phyloP scores from a whole-genome alignment of 768 basidiomycete species.

The Suillus sp. region DNA sequence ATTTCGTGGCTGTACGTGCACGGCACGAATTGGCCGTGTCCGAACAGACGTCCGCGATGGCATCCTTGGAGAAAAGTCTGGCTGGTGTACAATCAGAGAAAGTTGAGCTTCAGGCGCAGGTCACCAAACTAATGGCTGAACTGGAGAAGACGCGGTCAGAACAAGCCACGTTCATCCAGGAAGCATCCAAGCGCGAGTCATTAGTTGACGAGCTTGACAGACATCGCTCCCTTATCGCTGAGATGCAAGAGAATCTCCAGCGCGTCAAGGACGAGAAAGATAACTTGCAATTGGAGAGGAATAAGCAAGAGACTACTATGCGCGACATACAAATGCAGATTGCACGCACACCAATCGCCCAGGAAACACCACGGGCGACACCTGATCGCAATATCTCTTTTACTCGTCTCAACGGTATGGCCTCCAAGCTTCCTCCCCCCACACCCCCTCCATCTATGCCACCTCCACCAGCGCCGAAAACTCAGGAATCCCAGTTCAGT shows the following conservation, averaged over 20 bases:
- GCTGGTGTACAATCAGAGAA: slow-evolving; percentile 41
- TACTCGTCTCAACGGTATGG: slow-evolving; percentile 59
- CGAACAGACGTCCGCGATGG: slow-evolving; percentile 52
- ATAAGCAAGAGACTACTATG: slow-evolving; percentile 63
- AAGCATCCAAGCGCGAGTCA: slow-evolving; percentile 75
- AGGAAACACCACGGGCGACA: slow-evolving; percentile 52
- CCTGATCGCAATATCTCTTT: slow-evolving; percentile 57
- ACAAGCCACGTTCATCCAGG: slow-evolving; percentile 64
- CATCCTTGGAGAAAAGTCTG: slow-evolving; percentile 53
- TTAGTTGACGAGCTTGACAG: slow-evolving; percentile 75
- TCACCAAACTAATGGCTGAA: slow-evolving; percentile 56
- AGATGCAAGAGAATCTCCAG: slow-evolving; percentile 77
- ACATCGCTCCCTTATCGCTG: slow-evolving; percentile 74
- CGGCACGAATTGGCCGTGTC: slow-evolving; percentile 50
- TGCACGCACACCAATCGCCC: slow-evolving; percentile 48
- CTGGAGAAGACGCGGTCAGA: slow-evolving; percentile 58
- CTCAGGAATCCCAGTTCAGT: slow-evolving; percentile 53
- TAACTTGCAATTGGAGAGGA: slow-evolving; percentile 70
- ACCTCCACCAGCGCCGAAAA: slow-evolving; percentile 76
- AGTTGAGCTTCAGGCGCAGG: slow-evolving; percentile 42
- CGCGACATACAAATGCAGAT: slow-evolving; percentile 80
- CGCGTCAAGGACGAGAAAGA: slow-evolving; percentile 84
- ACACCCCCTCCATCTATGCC: slow-evolving; percentile 81
- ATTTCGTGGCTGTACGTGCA: slow-evolving; percentile 37
- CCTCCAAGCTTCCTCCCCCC: slow-evolving; percentile 82